Base-by-base conservation (phyloP, 768 basidiomycete genomes). In the Naganishia vishniacii region DNA sequence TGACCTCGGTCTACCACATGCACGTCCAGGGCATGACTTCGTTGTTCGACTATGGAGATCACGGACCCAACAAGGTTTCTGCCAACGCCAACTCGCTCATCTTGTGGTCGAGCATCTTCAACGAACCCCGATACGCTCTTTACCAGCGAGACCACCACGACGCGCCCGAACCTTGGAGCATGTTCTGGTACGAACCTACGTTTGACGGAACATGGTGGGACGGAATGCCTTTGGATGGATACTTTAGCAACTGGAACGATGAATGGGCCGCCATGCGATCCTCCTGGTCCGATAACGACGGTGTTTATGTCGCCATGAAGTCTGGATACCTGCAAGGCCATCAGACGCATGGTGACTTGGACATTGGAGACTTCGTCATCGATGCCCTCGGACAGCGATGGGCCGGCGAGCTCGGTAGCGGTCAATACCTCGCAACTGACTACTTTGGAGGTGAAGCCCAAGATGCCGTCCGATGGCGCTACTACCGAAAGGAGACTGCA, bases 401-500 rank as follows among this genome's bases (percentile, higher is more conserved):
- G 90, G 89, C 89, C 53, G 94, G 95, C 65, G 94, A 97, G 71
- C 84, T 91, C 48, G 94, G 95, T 4, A 89, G 87, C 5, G 91
- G 82, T 3, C 84, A 99, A 75, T 99, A 99, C 75, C 76, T 83
- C 40, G 80, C 90, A 1, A 72, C 78, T 1, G 81, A 82, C 40
- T 98, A 98, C 80, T 99, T 99, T 81, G 80, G 76, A 31, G 84
- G 75, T 63, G 90, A 89, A 68, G 73, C 77, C 0, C 91, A 94
- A 75, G 78, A 81, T 65, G 82, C 85, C 48, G 75, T 79, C 25
- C 83, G 94, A 61, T 98, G 92, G 93, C 71, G 83, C 67, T 98
- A 95, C 80, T 99, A 95, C 82, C 84, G 93, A 74, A 98, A 93
- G 82, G 85, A 86, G 79, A 95, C 94, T 4, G 91, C 94, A 78